Percentiles rank a stretch among this genome's conserved stretches.
Conservation (phyloP, 176 grass and related monocot species). For the Raddia guianensis region DNA sequence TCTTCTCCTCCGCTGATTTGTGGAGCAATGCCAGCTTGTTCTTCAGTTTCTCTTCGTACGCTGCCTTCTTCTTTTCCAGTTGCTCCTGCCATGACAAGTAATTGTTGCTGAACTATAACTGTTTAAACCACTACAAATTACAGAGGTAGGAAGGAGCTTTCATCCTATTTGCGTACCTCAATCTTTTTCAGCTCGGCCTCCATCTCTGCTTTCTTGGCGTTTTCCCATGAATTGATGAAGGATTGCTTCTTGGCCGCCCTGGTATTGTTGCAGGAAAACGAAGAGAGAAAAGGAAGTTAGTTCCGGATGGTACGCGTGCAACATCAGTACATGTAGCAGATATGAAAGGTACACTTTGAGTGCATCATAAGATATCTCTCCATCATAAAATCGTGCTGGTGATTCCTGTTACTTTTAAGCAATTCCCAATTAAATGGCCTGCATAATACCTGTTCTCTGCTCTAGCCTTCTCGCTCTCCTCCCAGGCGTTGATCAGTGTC, state of each 20-base stretch:
- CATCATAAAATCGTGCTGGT: neutral
- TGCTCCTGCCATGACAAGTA: slow-evolving; percentile 50
- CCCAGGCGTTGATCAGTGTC: slow-evolving; percentile 68
- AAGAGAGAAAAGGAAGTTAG: neutral
- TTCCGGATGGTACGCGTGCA: slow-evolving; percentile 28
- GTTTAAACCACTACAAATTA: neutral
- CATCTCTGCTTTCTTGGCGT: slow-evolving; percentile 53
- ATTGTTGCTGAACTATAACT: slow-evolving; percentile 3
- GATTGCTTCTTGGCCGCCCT: slow-evolving; percentile 71
- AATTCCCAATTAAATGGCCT: neutral
- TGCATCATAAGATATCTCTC: slow-evolving; percentile 39
- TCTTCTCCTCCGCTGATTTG: slow-evolving; percentile 81
- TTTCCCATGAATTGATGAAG: slow-evolving; percentile 64
- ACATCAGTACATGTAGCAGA: slow-evolving; percentile 14
- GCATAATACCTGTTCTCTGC: slow-evolving; percentile 63
- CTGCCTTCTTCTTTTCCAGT: slow-evolving; percentile 78
- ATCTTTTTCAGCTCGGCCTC: slow-evolving; percentile 61
- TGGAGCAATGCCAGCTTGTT: slow-evolving; percentile 75
- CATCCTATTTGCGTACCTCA: slow-evolving; percentile 42
- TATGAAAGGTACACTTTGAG: slow-evolving; percentile 40
- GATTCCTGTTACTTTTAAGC: slow-evolving; percentile 36
- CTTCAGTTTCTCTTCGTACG: slow-evolving; percentile 68
- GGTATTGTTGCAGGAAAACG: neutral
- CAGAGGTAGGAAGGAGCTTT: neutral
- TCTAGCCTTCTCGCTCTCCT: slow-evolving; percentile 70